Evolutionary conservation across 2,329 filamentous ascomycete genomes (phyloP).

Genomic region (Verticillium albo-atrum): DNA sequence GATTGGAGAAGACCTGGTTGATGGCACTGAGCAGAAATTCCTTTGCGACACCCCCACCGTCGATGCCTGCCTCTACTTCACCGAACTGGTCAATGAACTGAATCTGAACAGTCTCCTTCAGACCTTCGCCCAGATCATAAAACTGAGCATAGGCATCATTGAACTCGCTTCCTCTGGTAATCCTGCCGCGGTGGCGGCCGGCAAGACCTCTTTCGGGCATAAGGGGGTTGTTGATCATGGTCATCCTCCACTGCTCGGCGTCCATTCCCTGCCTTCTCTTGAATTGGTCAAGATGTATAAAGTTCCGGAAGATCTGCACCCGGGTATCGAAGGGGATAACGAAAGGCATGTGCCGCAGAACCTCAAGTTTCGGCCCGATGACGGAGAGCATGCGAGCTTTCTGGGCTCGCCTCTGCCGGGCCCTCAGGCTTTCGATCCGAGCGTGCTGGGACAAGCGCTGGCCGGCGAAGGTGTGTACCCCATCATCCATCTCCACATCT

Average conservation of each 20-base stretch:
- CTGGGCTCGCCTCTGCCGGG: constrained; percentile 61
- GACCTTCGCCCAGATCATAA: constrained; percentile 70
- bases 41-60: constrained; percentile 95
- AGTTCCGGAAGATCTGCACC: constrained; percentile 89
- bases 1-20: constrained; percentile 70
- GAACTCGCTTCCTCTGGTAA: constrained; percentile 75
- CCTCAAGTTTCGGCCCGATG: constrained; percentile 81
- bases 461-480: constrained; percentile 38
- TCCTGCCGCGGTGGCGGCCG: constrained; percentile 68
- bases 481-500: constrained; percentile 3
- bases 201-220: constrained; percentile 32
- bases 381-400: constrained; percentile 70
- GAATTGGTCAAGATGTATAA: constrained; percentile 78
- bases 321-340: constrained; percentile 89
- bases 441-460: constrained; percentile 59
- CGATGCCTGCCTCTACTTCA: constrained; percentile 84
- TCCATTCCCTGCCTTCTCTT: constrained; percentile 61
- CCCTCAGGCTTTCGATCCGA: constrained; percentile 58
- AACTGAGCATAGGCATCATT: constrained; percentile 83
- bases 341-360: constrained; percentile 94
- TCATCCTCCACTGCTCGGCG: constrained; percentile 31
- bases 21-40: constrained; percentile 92
- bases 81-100: constrained; percentile 93
- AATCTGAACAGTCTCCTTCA: constrained; percentile 96
- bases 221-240: constrained; percentile 12